These are phyloP conservation scores for Pezicula neosporulosa DNA, from an alignment of 2,329 filamentous ascomycete species.

Conservation along the genomic window DNA sequence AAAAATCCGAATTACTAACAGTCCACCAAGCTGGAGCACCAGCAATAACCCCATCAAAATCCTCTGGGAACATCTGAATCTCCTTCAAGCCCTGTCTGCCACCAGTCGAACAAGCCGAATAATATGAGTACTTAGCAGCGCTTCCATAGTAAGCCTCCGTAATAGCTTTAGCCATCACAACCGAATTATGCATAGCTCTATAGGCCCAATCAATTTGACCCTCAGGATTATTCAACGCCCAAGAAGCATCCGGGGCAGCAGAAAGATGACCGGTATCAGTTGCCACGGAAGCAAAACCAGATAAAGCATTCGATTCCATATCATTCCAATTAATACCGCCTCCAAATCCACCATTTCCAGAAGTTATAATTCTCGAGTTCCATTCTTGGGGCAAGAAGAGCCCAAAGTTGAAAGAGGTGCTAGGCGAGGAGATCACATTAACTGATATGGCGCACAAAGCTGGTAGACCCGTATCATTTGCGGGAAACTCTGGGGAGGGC, in stretches of 20 bases:
- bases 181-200: constrained; percentile 12
- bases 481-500: constrained; percentile 23
- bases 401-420: constrained; percentile 33
- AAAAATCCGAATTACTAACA: not conserved
- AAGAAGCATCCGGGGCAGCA: constrained; percentile 25
- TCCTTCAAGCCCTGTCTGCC: constrained; percentile 43
- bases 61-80: constrained; percentile 38
- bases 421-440: constrained; percentile 31
- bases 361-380: constrained; percentile 33
- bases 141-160: constrained; percentile 8
- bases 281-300: constrained; percentile 38
- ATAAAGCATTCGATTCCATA: constrained; percentile 34
- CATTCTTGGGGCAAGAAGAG: constrained; percentile 34
- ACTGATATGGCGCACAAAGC: constrained; percentile 34
- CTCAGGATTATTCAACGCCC: constrained; percentile 37
- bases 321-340: constrained; percentile 45
- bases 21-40: constrained; percentile 29
- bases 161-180: constrained; percentile 6
- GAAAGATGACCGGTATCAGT: constrained; percentile 43
- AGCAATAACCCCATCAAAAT: constrained; percentile 44
- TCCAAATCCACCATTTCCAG: constrained; percentile 43
- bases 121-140: constrained; percentile 35
- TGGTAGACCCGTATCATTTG: constrained; percentile 31
- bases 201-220: constrained; percentile 30
- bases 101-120: constrained; percentile 44